Evolutionary conservation across 352 stramenopile genomes (phyloP), one percentile per base, ranked within the genome.

Genomic region (Phytophthora meadii): DNA sequence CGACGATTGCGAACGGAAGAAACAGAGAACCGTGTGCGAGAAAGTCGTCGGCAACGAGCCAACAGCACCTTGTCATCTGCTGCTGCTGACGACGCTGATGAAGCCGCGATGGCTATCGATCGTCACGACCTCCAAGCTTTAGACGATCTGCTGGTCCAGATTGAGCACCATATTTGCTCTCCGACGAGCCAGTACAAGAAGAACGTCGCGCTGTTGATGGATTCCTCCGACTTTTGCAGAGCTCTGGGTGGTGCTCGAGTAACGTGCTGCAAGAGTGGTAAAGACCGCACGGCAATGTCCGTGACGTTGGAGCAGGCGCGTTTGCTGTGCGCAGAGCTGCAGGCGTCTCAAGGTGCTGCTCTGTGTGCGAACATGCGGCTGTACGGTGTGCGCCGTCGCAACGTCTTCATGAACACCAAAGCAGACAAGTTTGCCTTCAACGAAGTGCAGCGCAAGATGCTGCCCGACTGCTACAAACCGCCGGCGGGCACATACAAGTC

Each of bases 191-290:
- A 89, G 61, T 91, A 86, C 70, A 91, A 92, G 73, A 95, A 95
- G 57, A 93, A 92, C 50, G 84, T 93, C 34, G 82, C 70, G 37
- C 55, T 95, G 28, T 61, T 95, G 19, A 93, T 90, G 72, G 81
- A 92, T 60, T 87, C 87, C 25, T 93, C 87, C 6, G 87, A 95
- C 50, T 92, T 95, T 59, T 95, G 87, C 46, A 73, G 87, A 47
- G 75, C 81, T 45, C 70, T 99, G 6, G 92, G 93, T n/a, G 95
- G 89, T 30, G 93, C 92, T 0, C 90, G 92, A 34, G 81, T 97
- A n/a, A 97, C 97, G 14, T 99, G 97, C 80, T 99, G 97, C 75
- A 99, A 99, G 74, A 97, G 84, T 64, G 96, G 96, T 14, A 99
- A 99, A 70, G 96, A 99, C 76, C 89, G 97, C 48, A 99, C 97